These are phyloP conservation scores for Hymenoscyphus occultus DNA, from an alignment of 2,329 filamentous ascomycete genomes.

Conservation along the genomic window DNA sequence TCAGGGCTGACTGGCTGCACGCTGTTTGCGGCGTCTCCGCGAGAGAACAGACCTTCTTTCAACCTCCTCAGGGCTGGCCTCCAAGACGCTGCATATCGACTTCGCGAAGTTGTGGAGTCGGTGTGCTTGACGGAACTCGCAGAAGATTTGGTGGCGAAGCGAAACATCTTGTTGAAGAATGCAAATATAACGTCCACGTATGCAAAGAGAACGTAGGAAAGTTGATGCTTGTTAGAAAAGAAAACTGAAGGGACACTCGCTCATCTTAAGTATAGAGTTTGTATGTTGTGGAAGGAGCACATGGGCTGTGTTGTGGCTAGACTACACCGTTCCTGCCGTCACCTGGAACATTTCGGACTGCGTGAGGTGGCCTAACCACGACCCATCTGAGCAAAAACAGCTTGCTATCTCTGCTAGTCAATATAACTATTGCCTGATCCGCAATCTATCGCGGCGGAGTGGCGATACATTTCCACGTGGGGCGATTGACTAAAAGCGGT, in stretches of 20 bases:
- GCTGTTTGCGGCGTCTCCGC: not conserved
- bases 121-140: slow-evolving; percentile 3
- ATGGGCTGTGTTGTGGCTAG: not conserved
- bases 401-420: not conserved
- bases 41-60: slow-evolving; percentile 15
- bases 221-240: not conserved
- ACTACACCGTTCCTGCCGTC: slow-evolving; percentile 6
- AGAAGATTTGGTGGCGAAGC: slow-evolving; percentile 12
- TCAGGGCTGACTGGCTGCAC: not conserved
- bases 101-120: not conserved
- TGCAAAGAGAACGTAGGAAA: not conserved
- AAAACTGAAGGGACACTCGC: not conserved
- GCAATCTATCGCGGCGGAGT: not conserved
- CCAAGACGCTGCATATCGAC: slow-evolving; percentile 10
- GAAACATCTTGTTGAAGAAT: slow-evolving; percentile 12
- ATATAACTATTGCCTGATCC: not conserved
- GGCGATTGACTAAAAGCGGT: not conserved
- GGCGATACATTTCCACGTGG: slow-evolving; percentile 1
- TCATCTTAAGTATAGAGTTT: not conserved
- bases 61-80: slow-evolving; percentile 16
- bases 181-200: not conserved
- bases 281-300: not conserved
- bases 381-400: not conserved
- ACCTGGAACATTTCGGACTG: not conserved
- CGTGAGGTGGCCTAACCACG: not conserved